Conservation (phyloP, 2,329 filamentous ascomycete genomes). For the Phyllosticta capitalensis region DNA sequence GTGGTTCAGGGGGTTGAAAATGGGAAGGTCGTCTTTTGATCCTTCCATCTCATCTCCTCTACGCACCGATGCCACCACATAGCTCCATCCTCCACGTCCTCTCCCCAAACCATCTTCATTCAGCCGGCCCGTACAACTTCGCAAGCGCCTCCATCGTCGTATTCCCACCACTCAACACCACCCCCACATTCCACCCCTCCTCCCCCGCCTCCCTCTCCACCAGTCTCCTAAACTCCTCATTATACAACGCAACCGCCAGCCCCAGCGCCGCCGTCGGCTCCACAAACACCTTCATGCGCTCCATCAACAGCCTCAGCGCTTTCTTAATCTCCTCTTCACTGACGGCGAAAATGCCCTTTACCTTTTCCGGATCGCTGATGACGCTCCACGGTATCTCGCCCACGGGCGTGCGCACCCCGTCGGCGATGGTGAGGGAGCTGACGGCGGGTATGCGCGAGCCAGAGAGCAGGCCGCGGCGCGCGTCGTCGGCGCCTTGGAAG, state of each 20-base stretch:
- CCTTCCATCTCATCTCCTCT: constrained; percentile 20
- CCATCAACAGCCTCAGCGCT: constrained; percentile 68
- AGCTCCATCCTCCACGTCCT: constrained; percentile 32
- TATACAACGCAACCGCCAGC: constrained; percentile 70
- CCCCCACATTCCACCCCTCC: constrained; percentile 61
- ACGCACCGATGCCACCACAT: too few species aligned
- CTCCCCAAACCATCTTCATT: constrained; percentile 31
- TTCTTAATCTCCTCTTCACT: constrained; percentile 71
- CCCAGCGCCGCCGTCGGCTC: constrained; percentile 84
- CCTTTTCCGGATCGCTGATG: constrained; percentile 61
- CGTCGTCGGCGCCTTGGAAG: constrained; percentile 78
- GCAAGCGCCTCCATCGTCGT: constrained; percentile 53
- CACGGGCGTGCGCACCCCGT: constrained; percentile 78
- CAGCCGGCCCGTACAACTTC: constrained; percentile 47
- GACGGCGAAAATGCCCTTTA: constrained; percentile 62
- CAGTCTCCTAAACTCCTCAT: constrained; percentile 68
- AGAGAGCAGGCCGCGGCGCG: constrained; percentile 55
- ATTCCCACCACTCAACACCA: constrained; percentile 56
- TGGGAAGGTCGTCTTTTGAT: not conserved
- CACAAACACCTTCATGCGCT: constrained; percentile 82
- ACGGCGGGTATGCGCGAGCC: constrained; percentile 59
- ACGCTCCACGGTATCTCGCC: constrained; percentile 67
- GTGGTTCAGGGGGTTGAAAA: not conserved
- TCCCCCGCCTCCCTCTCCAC: constrained; percentile 62
- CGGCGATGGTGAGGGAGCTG: constrained; percentile 71